Percentiles rank a stretch among this genome's conserved stretches.
phyloP scores from a whole-genome alignment of 768 basidiomycete species.

The Tulasnella sp. region DNA sequence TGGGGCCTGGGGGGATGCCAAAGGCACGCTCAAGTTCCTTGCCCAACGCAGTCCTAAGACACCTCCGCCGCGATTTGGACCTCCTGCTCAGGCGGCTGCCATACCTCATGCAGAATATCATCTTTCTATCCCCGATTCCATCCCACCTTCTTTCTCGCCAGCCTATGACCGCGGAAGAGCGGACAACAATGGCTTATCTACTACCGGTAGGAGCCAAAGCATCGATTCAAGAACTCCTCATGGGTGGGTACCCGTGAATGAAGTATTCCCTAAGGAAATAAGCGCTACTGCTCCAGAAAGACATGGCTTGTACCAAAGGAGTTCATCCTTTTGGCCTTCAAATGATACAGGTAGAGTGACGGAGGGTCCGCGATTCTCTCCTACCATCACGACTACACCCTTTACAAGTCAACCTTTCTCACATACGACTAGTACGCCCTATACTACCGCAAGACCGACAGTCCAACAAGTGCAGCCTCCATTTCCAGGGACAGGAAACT shows the following conservation, averaged over 20 bases:
- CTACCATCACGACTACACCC: background rate
- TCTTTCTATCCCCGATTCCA: slow-evolving; percentile 7
- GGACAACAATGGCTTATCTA: background rate
- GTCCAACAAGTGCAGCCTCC: slow-evolving; percentile 26
- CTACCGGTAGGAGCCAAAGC: slow-evolving; percentile 17
- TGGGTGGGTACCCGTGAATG: slow-evolving; percentile 28
- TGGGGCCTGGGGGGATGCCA: slow-evolving; percentile 69
- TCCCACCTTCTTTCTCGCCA: slow-evolving; percentile 19
- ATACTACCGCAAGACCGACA: background rate
- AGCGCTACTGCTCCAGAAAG: background rate
- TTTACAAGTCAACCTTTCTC: slow-evolving; percentile 23
- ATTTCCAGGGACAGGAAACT: background rate
- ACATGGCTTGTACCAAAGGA: background rate
- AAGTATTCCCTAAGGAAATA: background rate
- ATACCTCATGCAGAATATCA: slow-evolving; percentile 10
- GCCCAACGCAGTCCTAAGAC: slow-evolving; percentile 57
- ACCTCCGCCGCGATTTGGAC: no score
- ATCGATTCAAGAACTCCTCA: slow-evolving; percentile 23
- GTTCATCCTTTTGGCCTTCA: background rate
- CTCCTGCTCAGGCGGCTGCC: slow-evolving; percentile 2
- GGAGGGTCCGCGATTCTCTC: slow-evolving; percentile 22
- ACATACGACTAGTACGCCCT: slow-evolving; percentile 16
- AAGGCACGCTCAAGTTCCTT: slow-evolving; percentile 82
- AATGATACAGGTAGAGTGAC: background rate
- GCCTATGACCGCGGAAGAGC: slow-evolving; percentile 7